Conservation (phyloP, 2,329 filamentous ascomycete species). For the Cladorrhinum sp. region DNA sequence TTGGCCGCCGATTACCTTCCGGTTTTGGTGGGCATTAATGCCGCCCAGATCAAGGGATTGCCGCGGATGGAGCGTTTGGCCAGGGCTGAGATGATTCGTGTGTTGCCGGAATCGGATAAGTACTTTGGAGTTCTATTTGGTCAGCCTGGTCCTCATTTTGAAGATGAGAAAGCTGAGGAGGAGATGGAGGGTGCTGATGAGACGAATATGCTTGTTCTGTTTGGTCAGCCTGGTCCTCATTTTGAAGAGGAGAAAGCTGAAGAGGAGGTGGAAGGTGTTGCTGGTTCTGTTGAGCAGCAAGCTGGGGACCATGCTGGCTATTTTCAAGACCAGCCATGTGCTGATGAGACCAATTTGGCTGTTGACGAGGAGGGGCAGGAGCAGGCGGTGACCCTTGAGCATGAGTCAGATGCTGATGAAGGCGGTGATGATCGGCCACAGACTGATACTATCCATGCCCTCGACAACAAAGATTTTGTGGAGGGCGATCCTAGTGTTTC, state of each 20-base stretch:
- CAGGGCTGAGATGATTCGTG: constrained; percentile 19
- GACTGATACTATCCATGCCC: no score
- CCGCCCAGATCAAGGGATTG: neutral
- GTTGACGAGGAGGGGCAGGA: no score
- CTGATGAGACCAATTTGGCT: no score
- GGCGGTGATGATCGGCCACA: no score
- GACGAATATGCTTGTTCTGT: no score
- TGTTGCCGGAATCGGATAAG: constrained; percentile 13
- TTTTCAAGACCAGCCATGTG: no score
- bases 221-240: neutral
- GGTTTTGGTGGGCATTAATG: constrained; percentile 18
- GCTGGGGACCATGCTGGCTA: no score
- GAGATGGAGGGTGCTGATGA: neutral
- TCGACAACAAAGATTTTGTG: no score
- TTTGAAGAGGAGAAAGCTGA: neutral
- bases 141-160: neutral
- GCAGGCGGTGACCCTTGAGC: no score
- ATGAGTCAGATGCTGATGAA: no score
- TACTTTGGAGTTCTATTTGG: constrained; percentile 15
- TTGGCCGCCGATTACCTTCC: constrained; percentile 22
- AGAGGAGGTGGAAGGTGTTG: neutral
- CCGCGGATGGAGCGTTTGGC: constrained; percentile 20
- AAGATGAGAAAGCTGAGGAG: neutral
- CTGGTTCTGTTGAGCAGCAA: no score
- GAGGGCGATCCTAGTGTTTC: no score